Percentiles rank a stretch among this genome's conserved stretches.
phyloP scores from a whole-genome alignment of 176 grass and related monocot genomes.

The Tuctoria greenei region DNA sequence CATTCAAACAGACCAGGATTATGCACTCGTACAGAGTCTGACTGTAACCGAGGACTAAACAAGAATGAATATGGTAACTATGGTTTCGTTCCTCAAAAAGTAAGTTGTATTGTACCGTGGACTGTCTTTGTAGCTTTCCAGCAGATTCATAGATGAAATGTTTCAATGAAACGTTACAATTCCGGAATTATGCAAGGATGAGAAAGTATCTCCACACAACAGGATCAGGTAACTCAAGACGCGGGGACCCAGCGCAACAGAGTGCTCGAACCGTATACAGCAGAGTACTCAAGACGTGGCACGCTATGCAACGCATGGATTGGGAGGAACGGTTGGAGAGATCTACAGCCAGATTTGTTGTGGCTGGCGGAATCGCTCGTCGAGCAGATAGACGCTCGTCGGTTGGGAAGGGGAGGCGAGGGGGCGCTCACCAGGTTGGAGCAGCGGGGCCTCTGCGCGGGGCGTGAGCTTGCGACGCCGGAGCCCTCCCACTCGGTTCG shows the following conservation, averaged over 20 bases:
- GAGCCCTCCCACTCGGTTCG: too few relatives aligned
- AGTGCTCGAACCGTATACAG: too few relatives aligned
- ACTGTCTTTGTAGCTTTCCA: too few relatives aligned
- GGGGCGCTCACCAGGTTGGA: conserved; percentile 28
- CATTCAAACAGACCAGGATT: neutral
- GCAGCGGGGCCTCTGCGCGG: neutral
- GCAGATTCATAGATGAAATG: too few relatives aligned
- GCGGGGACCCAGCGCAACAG: neutral
- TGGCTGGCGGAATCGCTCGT: neutral
- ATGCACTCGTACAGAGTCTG: neutral
- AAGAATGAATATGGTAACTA: neutral
- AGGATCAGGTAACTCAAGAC: neutral
- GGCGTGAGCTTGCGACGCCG: too few relatives aligned
- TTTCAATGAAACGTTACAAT: too few relatives aligned
- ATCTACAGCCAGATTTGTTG: neutral
- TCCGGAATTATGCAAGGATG: too few relatives aligned
- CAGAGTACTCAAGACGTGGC: too few relatives aligned
- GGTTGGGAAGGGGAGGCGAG: neutral
- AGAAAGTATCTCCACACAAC: neutral
- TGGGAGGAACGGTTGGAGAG: neutral
- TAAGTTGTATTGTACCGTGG: too few relatives aligned
- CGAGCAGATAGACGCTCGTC: too few relatives aligned
- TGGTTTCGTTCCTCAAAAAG: too few relatives aligned
- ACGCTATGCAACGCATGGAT: neutral
- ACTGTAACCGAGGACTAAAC: neutral